A percentile compares a stretch with the other conserved stretches of the same genome.
Evolutionary conservation across 2,329 filamentous ascomycete genomes (phyloP).

Genomic region (Ophiosphaerella herpotricha): DNA sequence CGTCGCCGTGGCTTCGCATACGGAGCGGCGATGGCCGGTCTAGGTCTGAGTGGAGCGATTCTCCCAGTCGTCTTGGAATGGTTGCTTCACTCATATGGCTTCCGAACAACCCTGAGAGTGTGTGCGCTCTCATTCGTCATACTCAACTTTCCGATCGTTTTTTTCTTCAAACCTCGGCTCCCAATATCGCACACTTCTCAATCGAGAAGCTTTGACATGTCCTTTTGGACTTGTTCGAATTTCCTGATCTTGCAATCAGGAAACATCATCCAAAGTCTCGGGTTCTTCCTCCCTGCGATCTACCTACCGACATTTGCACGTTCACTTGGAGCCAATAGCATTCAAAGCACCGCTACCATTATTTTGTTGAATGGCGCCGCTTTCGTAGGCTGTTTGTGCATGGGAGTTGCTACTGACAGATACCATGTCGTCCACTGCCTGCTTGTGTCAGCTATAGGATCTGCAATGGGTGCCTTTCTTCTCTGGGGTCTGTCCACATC

Average conservation of each 20-base stretch:
- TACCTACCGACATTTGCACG: conserved; percentile 51
- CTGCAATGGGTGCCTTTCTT: conserved; percentile 46
- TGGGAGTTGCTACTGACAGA: conserved; percentile 47
- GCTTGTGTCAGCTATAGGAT: conserved; percentile 43
- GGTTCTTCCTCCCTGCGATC: conserved; percentile 51
- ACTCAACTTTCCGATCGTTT: conserved; percentile 44
- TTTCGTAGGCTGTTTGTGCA: conserved; percentile 44
- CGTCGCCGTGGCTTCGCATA: conserved; percentile 57
- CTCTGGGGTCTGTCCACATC: conserved; percentile 54
- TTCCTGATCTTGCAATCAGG: conserved; percentile 47
- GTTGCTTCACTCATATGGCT: conserved; percentile 50
- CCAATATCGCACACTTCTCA: conserved; percentile 45
- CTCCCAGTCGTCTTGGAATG: conserved; percentile 53
- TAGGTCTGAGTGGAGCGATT: conserved; percentile 53
- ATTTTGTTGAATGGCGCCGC: conserved; percentile 47
- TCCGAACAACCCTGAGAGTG: conserved; percentile 50
- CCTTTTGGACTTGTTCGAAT: conserved; percentile 42
- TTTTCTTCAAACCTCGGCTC: conserved; percentile 52
- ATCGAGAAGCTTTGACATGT: conserved; percentile 43
- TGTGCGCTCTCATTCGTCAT: conserved; percentile 48
- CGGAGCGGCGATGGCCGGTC: conserved; percentile 53
- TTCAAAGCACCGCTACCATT: conserved; percentile 45
- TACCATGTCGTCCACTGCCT: conserved; percentile 48
- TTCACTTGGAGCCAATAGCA: conserved; percentile 40
- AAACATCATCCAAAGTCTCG: conserved; percentile 49